Evolutionary conservation across 352 stramenopile species (phyloP).

Genomic region (Globisporangium alternatum): DNA sequence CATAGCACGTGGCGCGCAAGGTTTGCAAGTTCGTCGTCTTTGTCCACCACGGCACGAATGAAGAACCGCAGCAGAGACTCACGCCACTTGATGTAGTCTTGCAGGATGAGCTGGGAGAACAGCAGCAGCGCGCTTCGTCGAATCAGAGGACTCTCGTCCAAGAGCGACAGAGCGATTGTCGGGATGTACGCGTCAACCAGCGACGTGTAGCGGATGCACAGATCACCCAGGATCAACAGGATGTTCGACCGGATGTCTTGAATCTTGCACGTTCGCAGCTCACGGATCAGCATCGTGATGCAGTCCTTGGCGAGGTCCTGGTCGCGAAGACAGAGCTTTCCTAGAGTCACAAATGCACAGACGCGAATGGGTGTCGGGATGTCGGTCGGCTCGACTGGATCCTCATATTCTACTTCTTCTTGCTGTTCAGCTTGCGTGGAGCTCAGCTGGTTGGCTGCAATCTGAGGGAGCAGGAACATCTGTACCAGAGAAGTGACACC

Average conservation of each 20-base stretch:
- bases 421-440: conserved; percentile 16
- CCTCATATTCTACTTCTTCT: conserved; percentile 22
- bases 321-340: conserved; percentile 96
- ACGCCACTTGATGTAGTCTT: conserved; percentile 99
- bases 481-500: conserved; percentile 66
- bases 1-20: conserved; percentile 93
- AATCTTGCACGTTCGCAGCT: conserved; percentile 82
- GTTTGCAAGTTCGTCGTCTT: conserved; percentile 90
- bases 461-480: conserved; percentile 70
- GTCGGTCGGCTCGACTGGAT: conserved; percentile 21
- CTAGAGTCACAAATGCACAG: conserved; percentile 92
- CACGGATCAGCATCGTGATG: conserved; percentile 94
- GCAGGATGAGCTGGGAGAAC: conserved; percentile 94
- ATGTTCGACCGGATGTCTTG: conserved; percentile 95
- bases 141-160: conserved; percentile 85
- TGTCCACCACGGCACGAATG: conserved; percentile 92
- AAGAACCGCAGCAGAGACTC: conserved; percentile 95
- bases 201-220: conserved; percentile 96
- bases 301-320: conserved; percentile 91
- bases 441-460: conserved; percentile 27
- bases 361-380: conserved; percentile 85
- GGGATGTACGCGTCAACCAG: conserved; percentile 95
- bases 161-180: conserved; percentile 93
- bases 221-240: conserved; percentile 94
- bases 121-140: conserved; percentile 94